A percentile compares a stretch with the other conserved stretches of the same genome.
Conservation (phyloP, 23 red algal genomes). For the Gracilariopsis chorda region DNA sequence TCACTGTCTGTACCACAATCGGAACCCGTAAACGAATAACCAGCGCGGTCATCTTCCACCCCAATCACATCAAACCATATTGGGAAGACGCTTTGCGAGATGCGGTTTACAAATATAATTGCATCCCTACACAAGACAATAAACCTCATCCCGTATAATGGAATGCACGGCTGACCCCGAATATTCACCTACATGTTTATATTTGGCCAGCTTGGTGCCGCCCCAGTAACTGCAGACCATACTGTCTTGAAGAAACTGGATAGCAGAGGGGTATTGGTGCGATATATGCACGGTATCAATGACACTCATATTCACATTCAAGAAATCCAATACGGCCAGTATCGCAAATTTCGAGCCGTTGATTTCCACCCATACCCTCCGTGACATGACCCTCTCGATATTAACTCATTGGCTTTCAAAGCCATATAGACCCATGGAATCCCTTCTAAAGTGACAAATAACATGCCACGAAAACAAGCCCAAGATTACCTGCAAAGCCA, state of each 20-base stretch:
- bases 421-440: not conserved
- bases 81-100: not conserved
- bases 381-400: too few species aligned
- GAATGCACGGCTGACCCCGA: not conserved
- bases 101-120: not conserved
- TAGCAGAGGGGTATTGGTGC: too few species aligned
- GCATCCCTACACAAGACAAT: not conserved
- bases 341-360: too few species aligned
- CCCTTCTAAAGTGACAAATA: too few species aligned
- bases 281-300: too few species aligned
- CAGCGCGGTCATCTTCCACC: not conserved
- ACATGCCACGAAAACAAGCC: not conserved
- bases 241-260: too few species aligned
- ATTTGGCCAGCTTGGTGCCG: not conserved
- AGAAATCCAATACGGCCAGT: too few species aligned
- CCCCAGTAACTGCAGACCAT: not conserved
- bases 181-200: not conserved
- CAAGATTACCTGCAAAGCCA: not conserved
- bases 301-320: too few species aligned
- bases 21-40: not conserved
- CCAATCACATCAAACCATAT: not conserved
- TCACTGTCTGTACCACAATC: too few species aligned
- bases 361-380: too few species aligned
- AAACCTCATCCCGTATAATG: not conserved
- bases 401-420: too few species aligned